Conservation (phyloP, 192 early-diverging fungal genomes). For the Coemansia sp. region DNA sequence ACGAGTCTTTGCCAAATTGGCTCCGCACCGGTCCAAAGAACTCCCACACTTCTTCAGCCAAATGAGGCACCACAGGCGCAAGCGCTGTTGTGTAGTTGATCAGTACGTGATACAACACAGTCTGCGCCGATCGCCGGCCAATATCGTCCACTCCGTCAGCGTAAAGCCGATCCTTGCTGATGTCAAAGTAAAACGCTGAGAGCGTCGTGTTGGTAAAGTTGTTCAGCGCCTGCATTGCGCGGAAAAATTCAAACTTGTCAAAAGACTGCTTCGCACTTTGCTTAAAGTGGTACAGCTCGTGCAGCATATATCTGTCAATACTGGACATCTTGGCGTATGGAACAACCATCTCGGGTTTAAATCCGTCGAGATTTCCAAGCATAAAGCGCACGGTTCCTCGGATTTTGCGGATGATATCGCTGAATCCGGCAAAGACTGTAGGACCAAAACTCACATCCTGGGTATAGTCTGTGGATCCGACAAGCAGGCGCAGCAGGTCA, state of each 20-base stretch:
- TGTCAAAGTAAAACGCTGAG: slow-evolving; percentile 79
- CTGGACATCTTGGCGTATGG: slow-evolving; percentile 55
- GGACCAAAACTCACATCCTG: slow-evolving; percentile 70
- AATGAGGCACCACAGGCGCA: slow-evolving; percentile 64
- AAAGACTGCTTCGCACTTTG: slow-evolving; percentile 55
- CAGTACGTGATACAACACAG: slow-evolving; percentile 63
- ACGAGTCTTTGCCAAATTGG: slow-evolving; percentile 38
- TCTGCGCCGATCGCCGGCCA: slow-evolving; percentile 61
- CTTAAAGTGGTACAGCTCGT: slow-evolving; percentile 65
- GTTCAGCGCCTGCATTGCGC: slow-evolving; percentile 62
- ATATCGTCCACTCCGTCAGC: slow-evolving; percentile 45
- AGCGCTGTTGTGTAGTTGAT: slow-evolving; percentile 60
- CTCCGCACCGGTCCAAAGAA: slow-evolving; percentile 50
- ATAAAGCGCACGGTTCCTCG: slow-evolving; percentile 74
- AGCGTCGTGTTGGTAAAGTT: slow-evolving; percentile 64
- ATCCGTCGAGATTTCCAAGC: slow-evolving; percentile 69
- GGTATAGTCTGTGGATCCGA: slow-evolving; percentile 73
- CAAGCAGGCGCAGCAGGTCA: slow-evolving; percentile 71
- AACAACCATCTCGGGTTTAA: slow-evolving; percentile 41
- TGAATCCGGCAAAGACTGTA: slow-evolving; percentile 59
- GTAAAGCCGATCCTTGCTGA: slow-evolving; percentile 77
- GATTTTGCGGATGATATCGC: slow-evolving; percentile 71
- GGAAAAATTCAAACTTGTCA: slow-evolving; percentile 61
- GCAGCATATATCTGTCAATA: slow-evolving; percentile 54
- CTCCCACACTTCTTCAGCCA: slow-evolving; percentile 74